A percentile compares a stretch with the other conserved stretches of the same genome.
phyloP scores from a whole-genome alignment of 352 stramenopile species.

The Phytopythium cucurbitacearum region DNA sequence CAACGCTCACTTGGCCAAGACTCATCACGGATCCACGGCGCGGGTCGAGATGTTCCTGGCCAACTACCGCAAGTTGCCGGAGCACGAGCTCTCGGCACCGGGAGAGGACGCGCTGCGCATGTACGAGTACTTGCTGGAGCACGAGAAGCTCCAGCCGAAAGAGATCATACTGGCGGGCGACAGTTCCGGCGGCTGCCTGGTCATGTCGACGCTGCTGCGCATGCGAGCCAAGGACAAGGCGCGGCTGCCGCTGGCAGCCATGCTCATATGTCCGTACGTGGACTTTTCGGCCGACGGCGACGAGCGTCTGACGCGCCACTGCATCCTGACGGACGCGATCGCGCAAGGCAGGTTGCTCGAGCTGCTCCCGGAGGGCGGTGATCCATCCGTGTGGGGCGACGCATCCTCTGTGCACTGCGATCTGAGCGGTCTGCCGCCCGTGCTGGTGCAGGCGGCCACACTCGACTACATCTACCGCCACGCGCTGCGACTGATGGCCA shows the following conservation, averaged over 20 bases:
- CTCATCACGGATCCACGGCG: neutral
- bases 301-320: constrained; percentile 7
- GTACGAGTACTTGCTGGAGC: constrained; percentile 34
- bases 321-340: constrained; percentile 14
- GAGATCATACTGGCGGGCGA: constrained; percentile 47
- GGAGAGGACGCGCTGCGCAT: constrained; percentile 27
- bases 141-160: constrained; percentile 20
- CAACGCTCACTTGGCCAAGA: constrained; percentile 15
- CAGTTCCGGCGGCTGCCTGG: constrained; percentile 39
- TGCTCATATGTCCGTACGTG: constrained; percentile 23
- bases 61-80: constrained; percentile 52
- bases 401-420: constrained; percentile 25
- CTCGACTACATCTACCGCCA: constrained; percentile 12
- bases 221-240: constrained; percentile 9
- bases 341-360: constrained; percentile 5
- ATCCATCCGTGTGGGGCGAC: constrained; percentile 16
- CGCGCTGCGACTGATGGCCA: constrained; percentile 8
- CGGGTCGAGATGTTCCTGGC: constrained; percentile 33
- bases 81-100: constrained; percentile 30
- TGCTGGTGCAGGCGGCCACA: constrained; percentile 13
- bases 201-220: constrained; percentile 42
- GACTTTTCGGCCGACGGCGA: constrained; percentile 17
- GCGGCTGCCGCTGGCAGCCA: constrained; percentile 18
- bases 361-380: constrained; percentile 13
- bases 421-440: constrained; percentile 11